Conservation (phyloP, 306 rosid species). For the Astragalus membranaceus region DNA sequence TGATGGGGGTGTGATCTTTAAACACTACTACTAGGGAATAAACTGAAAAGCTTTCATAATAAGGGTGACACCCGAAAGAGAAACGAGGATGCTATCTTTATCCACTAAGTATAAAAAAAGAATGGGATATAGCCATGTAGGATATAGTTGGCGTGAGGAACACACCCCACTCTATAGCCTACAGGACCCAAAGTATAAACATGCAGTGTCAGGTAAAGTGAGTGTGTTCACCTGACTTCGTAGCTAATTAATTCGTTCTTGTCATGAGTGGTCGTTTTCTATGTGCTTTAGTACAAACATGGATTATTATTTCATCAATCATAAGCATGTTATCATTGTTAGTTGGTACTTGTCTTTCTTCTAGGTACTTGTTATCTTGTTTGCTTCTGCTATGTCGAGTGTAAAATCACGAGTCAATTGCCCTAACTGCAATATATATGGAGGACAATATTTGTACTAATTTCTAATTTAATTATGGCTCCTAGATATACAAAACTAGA, state of each 20-base stretch:
- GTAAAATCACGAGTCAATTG: not conserved
- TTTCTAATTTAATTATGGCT: not conserved
- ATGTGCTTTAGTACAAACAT: not conserved
- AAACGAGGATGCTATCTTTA: constrained; percentile 27
- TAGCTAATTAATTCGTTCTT: not conserved
- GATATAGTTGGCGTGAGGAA: constrained; percentile 43
- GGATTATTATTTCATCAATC: constrained; percentile 27
- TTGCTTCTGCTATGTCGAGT: not conserved
- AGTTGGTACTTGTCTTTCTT: not conserved
- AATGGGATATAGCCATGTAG: not conserved
- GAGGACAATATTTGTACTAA: not conserved
- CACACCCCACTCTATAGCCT: constrained; percentile 34
- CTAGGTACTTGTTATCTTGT: constrained; percentile 15
- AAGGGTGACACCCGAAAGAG: constrained; percentile 38
- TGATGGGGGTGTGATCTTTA: not conserved
- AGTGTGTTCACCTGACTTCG: not conserved
- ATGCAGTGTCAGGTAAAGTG: constrained; percentile 35
- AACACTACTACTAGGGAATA: constrained; percentile 19
- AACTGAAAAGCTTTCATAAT: constrained; percentile 31
- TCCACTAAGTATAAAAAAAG: constrained; percentile 4
- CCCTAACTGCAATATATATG: not conserved
- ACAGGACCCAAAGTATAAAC: constrained; percentile 26
- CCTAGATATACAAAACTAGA: not conserved
- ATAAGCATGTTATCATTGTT: constrained; percentile 10
- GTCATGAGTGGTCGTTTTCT: constrained; percentile 14